Conservation (phyloP, 305 asterid species). For the Withania somnifera region DNA sequence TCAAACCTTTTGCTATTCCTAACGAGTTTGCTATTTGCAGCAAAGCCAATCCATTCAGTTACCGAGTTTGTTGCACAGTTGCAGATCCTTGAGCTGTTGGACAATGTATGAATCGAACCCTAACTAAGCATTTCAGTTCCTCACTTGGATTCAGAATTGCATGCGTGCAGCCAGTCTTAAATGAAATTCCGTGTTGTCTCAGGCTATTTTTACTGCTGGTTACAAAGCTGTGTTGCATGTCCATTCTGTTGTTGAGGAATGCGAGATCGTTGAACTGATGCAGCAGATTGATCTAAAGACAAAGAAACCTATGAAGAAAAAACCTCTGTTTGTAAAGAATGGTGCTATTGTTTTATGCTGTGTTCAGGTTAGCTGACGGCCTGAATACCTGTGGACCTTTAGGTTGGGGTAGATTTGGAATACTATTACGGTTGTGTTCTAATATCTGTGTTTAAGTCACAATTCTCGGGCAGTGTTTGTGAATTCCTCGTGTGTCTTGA, state of each 20-base stretch:
- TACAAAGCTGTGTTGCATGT: slow-evolving; percentile 72
- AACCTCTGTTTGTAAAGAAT: slow-evolving; percentile 83
- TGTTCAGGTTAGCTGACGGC: slow-evolving; percentile 52
- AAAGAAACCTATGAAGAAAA: slow-evolving; percentile 55
- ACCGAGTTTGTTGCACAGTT: slow-evolving; percentile 79
- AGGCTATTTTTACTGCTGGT: slow-evolving; percentile 83
- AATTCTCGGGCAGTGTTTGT: background rate
- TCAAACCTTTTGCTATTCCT: background rate
- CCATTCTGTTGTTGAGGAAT: slow-evolving; percentile 75
- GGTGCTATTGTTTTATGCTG: slow-evolving; percentile 77
- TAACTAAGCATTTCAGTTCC: background rate
- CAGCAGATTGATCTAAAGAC: slow-evolving; percentile 67
- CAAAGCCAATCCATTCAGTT: slow-evolving; percentile 60
- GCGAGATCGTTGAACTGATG: slow-evolving; percentile 61
- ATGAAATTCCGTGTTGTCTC: slow-evolving; percentile 8
- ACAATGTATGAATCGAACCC: slow-evolving; percentile 42
- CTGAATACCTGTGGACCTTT: no score
- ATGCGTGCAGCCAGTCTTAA: background rate
- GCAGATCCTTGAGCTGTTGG: slow-evolving; percentile 81
- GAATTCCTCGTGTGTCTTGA: background rate
- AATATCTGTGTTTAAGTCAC: background rate
- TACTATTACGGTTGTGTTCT: background rate
- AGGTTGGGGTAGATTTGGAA: background rate
- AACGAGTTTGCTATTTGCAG: slow-evolving; percentile 32
- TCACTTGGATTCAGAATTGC: background rate